A percentile compares a stretch with the other conserved stretches of the same genome.
Conservation (phyloP, 208 protist genomes). For the Leishmania tropica region DNA sequence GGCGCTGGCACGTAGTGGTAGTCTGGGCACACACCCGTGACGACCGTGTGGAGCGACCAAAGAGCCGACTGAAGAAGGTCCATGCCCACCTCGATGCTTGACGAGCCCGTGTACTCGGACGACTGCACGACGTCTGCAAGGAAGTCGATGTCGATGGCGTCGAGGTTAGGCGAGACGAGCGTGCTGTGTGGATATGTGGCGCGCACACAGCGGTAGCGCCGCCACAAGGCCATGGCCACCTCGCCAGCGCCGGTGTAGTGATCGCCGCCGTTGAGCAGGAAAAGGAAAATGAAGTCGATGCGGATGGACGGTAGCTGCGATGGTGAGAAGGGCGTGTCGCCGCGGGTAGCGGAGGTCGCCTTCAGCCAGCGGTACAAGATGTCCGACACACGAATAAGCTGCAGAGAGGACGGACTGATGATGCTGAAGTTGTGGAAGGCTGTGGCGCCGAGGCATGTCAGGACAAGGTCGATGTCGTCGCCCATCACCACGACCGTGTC, state of each 20-base stretch:
- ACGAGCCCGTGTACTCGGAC: slow-evolving; percentile 58
- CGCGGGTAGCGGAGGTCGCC: slow-evolving; percentile 39
- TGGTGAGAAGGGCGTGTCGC: slow-evolving; percentile 40
- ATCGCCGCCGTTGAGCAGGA: slow-evolving; percentile 88
- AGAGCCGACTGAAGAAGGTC: slow-evolving; percentile 65
- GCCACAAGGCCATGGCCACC: slow-evolving; percentile 76
- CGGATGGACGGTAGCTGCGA: slow-evolving; percentile 70
- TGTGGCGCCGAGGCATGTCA: slow-evolving; percentile 84
- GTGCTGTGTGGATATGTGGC: slow-evolving; percentile 49
- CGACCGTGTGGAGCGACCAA: slow-evolving; percentile 69
- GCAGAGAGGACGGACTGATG: slow-evolving; percentile 78
- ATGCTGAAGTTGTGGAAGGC: slow-evolving; percentile 85
- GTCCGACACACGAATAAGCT: slow-evolving; percentile 72
- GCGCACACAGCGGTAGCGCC: slow-evolving; percentile 73
- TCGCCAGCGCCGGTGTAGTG: slow-evolving; percentile 85
- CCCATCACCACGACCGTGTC: slow-evolving; percentile 75
- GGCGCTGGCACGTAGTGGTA: slow-evolving; percentile 54
- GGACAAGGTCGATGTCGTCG: slow-evolving; percentile 88
- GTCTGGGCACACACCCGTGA: slow-evolving; percentile 65
- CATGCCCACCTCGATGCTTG: slow-evolving; percentile 43
- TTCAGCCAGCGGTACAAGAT: slow-evolving; percentile 83
- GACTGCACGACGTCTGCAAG: slow-evolving; percentile 72
- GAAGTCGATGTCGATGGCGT: slow-evolving; percentile 60
- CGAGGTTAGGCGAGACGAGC: slow-evolving; percentile 54
- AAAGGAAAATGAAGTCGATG: slow-evolving; percentile 86